A percentile compares a stretch with the other conserved stretches of the same genome.
Evolutionary conservation across 169 alveolate genomes (phyloP).

Genomic region (Plasmodium cynomolgi): DNA sequence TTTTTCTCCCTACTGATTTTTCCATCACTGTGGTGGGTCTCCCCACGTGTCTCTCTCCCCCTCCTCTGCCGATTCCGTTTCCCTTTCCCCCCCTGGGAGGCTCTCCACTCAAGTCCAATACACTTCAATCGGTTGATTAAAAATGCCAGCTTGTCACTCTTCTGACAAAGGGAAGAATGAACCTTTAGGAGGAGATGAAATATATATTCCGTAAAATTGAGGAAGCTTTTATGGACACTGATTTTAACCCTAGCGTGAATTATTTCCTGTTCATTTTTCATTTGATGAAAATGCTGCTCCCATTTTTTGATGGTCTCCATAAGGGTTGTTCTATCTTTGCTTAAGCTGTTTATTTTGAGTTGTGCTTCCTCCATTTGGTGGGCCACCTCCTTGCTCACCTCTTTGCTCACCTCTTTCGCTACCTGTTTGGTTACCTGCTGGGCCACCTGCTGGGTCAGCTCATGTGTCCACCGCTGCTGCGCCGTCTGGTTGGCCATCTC

Average conservation of each 20-base stretch:
- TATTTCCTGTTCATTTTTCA: conserved; percentile 51
- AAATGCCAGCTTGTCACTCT: conserved; percentile 44
- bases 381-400: not conserved
- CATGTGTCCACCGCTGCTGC: not conserved
- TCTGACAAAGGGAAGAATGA: conserved; percentile 14
- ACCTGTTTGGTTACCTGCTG: not conserved
- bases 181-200: conserved; percentile 15
- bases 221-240: conserved; percentile 32
- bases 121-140: conserved; percentile 4
- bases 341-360: conserved; percentile 11
- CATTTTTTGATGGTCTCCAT: conserved; percentile 16
- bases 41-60: not conserved
- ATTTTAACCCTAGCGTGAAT: conserved; percentile 3
- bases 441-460: not conserved
- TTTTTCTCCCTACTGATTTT: not conserved
- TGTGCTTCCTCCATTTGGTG: conserved; percentile 20
- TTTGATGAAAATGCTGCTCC: conserved; percentile 13
- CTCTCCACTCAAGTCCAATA: not conserved
- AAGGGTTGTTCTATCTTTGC: conserved; percentile 8
- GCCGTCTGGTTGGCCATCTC: not conserved
- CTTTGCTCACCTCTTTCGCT: not conserved
- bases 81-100: not conserved
- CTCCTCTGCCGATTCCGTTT: conserved; percentile 9
- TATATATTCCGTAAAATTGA: conserved; percentile 34
- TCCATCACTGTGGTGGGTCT: not conserved